A percentile compares a stretch with the other conserved stretches of the same genome.
Evolutionary conservation across 352 stramenopile species (phyloP).

Genomic region (Phytopythium mirpurense): DNA sequence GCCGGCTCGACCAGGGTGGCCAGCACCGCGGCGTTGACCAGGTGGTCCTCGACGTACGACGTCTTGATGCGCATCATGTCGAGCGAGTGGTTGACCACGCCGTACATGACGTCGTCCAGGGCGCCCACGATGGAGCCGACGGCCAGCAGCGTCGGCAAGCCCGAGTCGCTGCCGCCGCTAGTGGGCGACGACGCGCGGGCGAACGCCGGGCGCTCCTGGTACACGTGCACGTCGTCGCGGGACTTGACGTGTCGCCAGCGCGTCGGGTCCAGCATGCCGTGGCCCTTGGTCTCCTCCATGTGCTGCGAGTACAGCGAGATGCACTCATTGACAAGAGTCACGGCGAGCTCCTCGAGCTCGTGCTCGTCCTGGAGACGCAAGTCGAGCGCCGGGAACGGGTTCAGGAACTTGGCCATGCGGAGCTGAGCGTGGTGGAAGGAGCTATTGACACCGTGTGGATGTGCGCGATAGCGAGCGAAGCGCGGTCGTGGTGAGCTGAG

Average conservation of each 20-base stretch:
- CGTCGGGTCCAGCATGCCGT: slow-evolving; percentile 17
- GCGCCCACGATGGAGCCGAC: slow-evolving; percentile 33
- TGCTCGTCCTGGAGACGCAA: slow-evolving; percentile 5
- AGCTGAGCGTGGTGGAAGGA: no score
- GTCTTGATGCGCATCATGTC: slow-evolving; percentile 49
- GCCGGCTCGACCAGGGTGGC: slow-evolving; percentile 29
- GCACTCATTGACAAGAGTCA: slow-evolving; percentile 9
- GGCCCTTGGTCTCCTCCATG: slow-evolving; percentile 18
- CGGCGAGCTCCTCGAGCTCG: slow-evolving; percentile 5
- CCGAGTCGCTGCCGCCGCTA: slow-evolving; percentile 8
- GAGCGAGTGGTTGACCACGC: slow-evolving; percentile 33
- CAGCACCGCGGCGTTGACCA: slow-evolving; percentile 44
- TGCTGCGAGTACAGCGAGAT: slow-evolving; percentile 7
- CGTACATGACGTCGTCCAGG: slow-evolving; percentile 49
- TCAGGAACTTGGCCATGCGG: slow-evolving; percentile 13
- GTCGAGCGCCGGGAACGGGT: slow-evolving; percentile 8
- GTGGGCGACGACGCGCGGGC: not conserved
- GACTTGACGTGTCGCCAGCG: slow-evolving; percentile 25
- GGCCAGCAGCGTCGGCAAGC: slow-evolving; percentile 25
- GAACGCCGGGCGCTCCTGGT: slow-evolving; percentile 14
- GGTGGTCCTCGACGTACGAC: slow-evolving; percentile 45
- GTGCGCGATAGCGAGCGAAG: no score
- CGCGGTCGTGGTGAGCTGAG: not conserved
- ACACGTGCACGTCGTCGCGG: slow-evolving; percentile 23
- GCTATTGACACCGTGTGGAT: no score